Evolutionary conservation across 2,329 filamentous ascomycete species (phyloP).

Genomic region (Epichloe gansuensis): DNA sequence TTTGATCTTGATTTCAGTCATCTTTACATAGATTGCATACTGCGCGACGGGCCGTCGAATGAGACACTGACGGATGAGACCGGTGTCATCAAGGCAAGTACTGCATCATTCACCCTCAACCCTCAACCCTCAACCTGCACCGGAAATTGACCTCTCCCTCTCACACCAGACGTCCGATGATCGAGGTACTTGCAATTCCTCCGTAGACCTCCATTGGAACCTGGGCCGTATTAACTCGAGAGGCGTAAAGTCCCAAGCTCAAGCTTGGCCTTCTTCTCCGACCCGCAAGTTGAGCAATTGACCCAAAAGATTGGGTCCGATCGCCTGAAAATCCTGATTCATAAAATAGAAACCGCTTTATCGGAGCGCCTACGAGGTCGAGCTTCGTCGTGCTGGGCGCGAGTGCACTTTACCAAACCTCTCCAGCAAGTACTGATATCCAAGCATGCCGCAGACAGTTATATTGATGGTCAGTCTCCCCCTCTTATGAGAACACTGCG

Average conservation of each 20-base stretch:
- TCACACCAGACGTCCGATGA: slow-evolving; percentile 3
- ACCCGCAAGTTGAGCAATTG: slow-evolving; percentile 19
- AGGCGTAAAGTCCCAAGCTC: slow-evolving; percentile 9
- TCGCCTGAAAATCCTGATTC: slow-evolving; percentile 7
- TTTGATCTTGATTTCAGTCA: background rate
- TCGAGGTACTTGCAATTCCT: background rate
- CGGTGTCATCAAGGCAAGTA: slow-evolving; percentile 2
- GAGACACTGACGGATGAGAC: slow-evolving; percentile 2
- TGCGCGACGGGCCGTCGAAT: slow-evolving; percentile 1
- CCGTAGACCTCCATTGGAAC: background rate
- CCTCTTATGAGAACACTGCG: background rate
- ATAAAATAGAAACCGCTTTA: slow-evolving; percentile 9
- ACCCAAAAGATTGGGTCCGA: slow-evolving; percentile 8
- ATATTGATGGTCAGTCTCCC: background rate
- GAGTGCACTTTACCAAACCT: slow-evolving; percentile 1
- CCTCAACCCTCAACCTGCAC: background rate
- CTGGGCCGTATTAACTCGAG: background rate
- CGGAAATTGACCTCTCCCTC: background rate
- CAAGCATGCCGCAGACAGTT: background rate
- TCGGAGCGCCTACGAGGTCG: background rate
- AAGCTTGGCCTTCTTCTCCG: slow-evolving; percentile 23
- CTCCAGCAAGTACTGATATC: background rate
- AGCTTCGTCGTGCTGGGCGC: background rate
- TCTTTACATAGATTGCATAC: slow-evolving; percentile 2
- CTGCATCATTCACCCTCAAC: background rate